A percentile compares a stretch with the other conserved stretches of the same genome.
Evolutionary conservation across 805 yeast genomes (phyloP).

Genomic region (Saccharomycopsis oosterbeekiorum): DNA sequence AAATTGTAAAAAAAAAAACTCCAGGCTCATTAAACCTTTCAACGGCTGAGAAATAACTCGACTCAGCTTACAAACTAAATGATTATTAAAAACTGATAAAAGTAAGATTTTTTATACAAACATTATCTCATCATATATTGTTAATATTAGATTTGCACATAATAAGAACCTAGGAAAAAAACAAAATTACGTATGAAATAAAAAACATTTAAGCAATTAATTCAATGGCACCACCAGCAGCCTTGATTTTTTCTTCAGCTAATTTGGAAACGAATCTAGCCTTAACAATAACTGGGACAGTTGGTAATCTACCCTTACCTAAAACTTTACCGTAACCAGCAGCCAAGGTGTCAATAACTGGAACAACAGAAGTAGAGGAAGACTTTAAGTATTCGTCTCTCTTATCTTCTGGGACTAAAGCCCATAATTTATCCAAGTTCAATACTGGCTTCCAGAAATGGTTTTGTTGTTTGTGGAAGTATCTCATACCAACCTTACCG

Average conservation of each 20-base stretch:
- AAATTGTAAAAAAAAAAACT: no score
- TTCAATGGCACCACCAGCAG: conserved; percentile 99
- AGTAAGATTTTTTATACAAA: background rate
- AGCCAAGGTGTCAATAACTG: conserved; percentile 98
- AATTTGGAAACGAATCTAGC: conserved; percentile 98
- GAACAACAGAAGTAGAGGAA: conserved; percentile 83
- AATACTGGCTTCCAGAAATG: conserved; percentile 97
- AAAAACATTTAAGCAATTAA: conserved; percentile 72
- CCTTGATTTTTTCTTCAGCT: conserved; percentile 99
- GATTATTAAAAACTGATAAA: background rate
- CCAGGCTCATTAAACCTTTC: no score
- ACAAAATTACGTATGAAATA: background rate
- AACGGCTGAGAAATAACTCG: background rate
- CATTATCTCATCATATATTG: conserved; percentile 2
- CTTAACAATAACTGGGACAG: conserved; percentile 97
- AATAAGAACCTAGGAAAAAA: conserved; percentile 4
- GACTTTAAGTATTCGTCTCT: conserved; percentile 87
- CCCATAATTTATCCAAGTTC: conserved; percentile 98
- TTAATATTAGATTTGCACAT: conserved; percentile 2
- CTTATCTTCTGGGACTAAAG: conserved; percentile 86
- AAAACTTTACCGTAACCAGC: conserved; percentile 99
- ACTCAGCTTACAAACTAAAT: background rate
- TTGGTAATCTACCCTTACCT: conserved; percentile 98
- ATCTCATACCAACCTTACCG: conserved; percentile 99
- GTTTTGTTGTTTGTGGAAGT: conserved; percentile 91